Conservation (phyloP, 2,329 filamentous ascomycete genomes). For the Chrysoporthe deuterocubensis region DNA sequence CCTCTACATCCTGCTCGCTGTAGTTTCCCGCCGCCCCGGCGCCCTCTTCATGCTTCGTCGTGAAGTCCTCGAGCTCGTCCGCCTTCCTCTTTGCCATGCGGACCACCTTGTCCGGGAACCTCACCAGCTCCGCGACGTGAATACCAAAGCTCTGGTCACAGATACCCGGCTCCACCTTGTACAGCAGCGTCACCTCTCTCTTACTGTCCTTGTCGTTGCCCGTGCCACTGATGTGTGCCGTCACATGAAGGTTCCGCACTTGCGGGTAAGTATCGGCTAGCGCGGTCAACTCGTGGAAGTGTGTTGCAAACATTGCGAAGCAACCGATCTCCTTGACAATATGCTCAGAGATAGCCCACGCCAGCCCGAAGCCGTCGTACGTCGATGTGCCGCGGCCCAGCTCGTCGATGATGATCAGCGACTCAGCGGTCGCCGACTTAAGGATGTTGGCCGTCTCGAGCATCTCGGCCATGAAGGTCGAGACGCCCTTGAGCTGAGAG, state of each 20-base stretch:
- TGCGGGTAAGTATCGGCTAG: conserved; percentile 84
- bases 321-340: conserved; percentile 95
- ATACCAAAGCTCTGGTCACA: conserved; percentile 99
- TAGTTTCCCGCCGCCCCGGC: conserved; percentile 57
- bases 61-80: conserved; percentile 96
- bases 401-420: conserved; percentile 97
- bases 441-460: conserved; percentile 98
- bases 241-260: conserved; percentile 92
- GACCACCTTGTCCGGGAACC: conserved; percentile 95
- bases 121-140: conserved; percentile 94
- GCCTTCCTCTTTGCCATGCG: conserved; percentile 99
- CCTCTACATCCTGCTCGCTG: conserved; percentile 84
- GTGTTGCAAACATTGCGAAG: conserved; percentile 93
- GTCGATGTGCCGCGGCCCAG: conserved; percentile 95
- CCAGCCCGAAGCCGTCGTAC: conserved; percentile 97
- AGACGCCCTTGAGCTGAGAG: conserved; percentile 95
- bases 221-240: conserved; percentile 79
- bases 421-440: conserved; percentile 93
- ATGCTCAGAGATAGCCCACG: conserved; percentile 98
- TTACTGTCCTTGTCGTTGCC: conserved; percentile 50
- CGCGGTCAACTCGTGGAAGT: conserved; percentile 97
- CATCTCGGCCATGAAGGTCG: conserved; percentile 99
- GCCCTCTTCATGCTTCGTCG: conserved; percentile 70
- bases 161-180: conserved; percentile 94
- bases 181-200: conserved; percentile 90